Evolutionary conservation across 2,329 filamentous ascomycete species (phyloP), one percentile per base, ranked within the genome.

Genomic region (Aspergillus latus): DNA sequence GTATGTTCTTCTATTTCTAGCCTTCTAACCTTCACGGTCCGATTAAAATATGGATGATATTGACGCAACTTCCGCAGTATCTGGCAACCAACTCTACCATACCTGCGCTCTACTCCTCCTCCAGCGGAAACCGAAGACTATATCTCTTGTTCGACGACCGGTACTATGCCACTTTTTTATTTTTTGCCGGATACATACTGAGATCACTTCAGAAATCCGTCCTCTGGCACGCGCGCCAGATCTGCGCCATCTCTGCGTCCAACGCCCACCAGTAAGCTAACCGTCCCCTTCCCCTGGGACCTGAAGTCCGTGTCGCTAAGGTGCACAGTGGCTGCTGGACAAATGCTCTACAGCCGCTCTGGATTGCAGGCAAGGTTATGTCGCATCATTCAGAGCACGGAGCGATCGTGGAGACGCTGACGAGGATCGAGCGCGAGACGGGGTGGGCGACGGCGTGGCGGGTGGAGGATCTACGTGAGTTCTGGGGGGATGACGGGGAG

Each of bases 401-500:
- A 50, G 78, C 63, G 54, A 80, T 84, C n/a, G 36, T 83, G 9
- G 72, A 78, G 9, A 67, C 81, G 11, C 64, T 81, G 43, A 75
- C 74, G 13, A 71, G 72, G 28, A 83, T 84, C 34, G 81, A 83
- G 68, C 69, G 69, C 29, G 78, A 82, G 61, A 80, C 76, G 5
- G 82, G 81, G 0, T 84, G 81, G 80, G 75, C 76, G 3, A 82
- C 81, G 0, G 72, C 73, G 57, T 84, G 81, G 81, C 67, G 81
- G 42, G 78, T 75, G 0, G 78, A 82, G 13, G 81, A 84, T 64
- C 48, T 84, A 46, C 77, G 75, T 45, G 76, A 79, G 48, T 78
- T 78, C 54, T 84, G 80, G 81, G 80, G 80, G 0, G 75, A 79
- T 44, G 66, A 68, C 29, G 37, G 47, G 5, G 45, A 55, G 21